Evolutionary conservation across 768 basidiomycete genomes (phyloP).

Genomic region (Agaricus subrufescens): DNA sequence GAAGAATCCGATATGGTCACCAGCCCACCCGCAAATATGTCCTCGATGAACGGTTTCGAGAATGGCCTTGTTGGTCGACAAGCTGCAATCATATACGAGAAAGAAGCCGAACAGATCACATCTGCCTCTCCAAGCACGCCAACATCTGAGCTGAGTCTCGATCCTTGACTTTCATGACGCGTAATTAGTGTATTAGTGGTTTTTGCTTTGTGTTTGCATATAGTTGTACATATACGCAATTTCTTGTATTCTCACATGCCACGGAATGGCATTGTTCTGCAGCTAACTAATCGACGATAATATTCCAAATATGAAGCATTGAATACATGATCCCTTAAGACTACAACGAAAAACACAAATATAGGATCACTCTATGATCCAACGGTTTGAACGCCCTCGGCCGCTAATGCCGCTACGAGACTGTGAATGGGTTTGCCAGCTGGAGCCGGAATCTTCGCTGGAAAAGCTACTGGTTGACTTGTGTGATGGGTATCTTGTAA

Average conservation of each 20-base stretch:
- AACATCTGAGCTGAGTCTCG: constrained; percentile 25
- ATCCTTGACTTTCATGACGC: constrained; percentile 9
- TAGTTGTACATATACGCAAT: background rate
- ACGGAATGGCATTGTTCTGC: background rate
- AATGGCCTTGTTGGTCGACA: constrained; percentile 49
- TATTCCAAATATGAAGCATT: background rate
- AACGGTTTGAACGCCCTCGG: constrained; percentile 36
- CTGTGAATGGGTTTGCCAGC: constrained; percentile 31
- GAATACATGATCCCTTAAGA: constrained; percentile 11
- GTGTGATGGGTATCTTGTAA: constrained; percentile 30
- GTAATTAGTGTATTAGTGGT: background rate
- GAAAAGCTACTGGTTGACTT: constrained; percentile 24
- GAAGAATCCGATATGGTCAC: constrained; percentile 60
- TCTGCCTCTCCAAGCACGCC: constrained; percentile 47
- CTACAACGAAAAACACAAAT: constrained; percentile 3
- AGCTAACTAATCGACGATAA: background rate
- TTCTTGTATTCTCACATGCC: background rate
- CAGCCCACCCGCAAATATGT: constrained; percentile 34
- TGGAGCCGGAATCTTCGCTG: constrained; percentile 35
- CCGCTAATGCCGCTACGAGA: constrained; percentile 21
- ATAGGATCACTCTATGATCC: constrained; percentile 50
- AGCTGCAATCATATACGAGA: constrained; percentile 52
- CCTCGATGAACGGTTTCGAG: constrained; percentile 41
- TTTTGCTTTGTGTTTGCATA: background rate
- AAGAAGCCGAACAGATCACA: constrained; percentile 53